Conservation (phyloP, 352 stramenopile genomes). For the Elongisporangium senticosum region DNA sequence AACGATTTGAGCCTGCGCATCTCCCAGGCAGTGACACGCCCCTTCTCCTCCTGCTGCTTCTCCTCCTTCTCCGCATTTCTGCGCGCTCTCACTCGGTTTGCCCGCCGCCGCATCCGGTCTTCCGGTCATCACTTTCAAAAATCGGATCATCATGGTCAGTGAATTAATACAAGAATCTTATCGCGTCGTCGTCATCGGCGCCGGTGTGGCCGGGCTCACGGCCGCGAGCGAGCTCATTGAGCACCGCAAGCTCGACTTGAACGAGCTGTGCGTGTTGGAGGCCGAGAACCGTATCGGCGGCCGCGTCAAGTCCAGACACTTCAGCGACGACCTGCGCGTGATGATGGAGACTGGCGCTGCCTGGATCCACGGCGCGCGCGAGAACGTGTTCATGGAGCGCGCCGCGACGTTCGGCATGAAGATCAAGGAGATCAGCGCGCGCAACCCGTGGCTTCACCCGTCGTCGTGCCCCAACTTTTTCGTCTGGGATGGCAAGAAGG, state of each 20-base stretch:
- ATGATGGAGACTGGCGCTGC: conserved; percentile 36
- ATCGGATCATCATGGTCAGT: background rate
- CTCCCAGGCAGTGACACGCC: background rate
- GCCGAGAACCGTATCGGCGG: conserved; percentile 39
- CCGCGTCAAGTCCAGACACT: conserved; percentile 31
- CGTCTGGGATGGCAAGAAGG: conserved; percentile 21
- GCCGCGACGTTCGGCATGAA: conserved; percentile 30
- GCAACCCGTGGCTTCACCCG: conserved; percentile 54
- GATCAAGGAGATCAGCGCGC: conserved; percentile 36
- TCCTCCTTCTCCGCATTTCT: background rate
- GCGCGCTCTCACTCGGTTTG: too few species aligned
- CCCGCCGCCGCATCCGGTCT: background rate
- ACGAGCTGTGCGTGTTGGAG: conserved; percentile 41
- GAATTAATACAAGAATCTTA: conserved; percentile 6
- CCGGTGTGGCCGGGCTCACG: conserved; percentile 1
- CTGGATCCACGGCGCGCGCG: conserved; percentile 46
- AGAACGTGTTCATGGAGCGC: conserved; percentile 31
- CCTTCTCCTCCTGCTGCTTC: background rate
- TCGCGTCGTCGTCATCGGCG: conserved; percentile 7
- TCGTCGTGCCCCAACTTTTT: conserved; percentile 36
- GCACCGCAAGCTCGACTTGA: conserved; percentile 1
- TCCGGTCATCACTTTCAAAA: background rate
- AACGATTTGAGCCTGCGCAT: background rate
- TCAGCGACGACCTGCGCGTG: conserved; percentile 30
- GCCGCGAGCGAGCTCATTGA: background rate